Percentiles rank a stretch among this genome's conserved stretches.
Evolutionary conservation across 441 rosid species (phyloP).

Genomic region (Jatropha multifida): DNA sequence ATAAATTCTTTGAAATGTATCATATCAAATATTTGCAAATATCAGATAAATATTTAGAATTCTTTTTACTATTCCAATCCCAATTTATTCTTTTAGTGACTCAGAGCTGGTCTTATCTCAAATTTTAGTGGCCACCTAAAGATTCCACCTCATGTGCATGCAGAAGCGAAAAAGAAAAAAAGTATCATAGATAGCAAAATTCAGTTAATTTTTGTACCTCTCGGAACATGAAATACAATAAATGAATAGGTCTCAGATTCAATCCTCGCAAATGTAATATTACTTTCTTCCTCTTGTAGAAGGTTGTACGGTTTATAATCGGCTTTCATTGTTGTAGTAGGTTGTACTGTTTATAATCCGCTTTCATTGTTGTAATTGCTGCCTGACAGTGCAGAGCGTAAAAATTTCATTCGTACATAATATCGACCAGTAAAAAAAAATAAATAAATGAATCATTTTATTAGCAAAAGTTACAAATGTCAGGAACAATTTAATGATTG

Average conservation of each 20-base stretch:
- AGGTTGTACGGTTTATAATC: too few species aligned
- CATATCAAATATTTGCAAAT: conserved; percentile 11
- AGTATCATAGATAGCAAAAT: neutral
- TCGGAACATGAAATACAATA: conserved; percentile 12
- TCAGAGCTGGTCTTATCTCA: neutral
- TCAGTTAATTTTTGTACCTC: neutral
- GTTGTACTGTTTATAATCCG: too few species aligned
- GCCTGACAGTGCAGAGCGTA: too few species aligned
- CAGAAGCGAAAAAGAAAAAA: neutral
- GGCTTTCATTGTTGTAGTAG: too few species aligned
- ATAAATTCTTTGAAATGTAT: conserved; percentile 16
- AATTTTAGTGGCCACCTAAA: neutral
- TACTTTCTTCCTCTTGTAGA: too few species aligned
- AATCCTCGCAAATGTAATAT: too few species aligned
- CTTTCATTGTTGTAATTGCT: too few species aligned
- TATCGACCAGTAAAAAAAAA: too few species aligned
- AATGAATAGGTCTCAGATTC: conserved; percentile 21
- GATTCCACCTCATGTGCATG: neutral
- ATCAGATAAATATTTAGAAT: neutral
- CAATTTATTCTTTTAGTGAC: neutral
- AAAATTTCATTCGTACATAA: too few species aligned
- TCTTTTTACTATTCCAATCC: neutral
- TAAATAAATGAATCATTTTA: conserved; percentile 36
- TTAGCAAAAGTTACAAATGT: conserved; percentile 33
- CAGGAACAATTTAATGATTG: conserved; percentile 32